phyloP scores from a whole-genome alignment of 108 stramenopile genomes.

The Skeletonema costatum region DNA sequence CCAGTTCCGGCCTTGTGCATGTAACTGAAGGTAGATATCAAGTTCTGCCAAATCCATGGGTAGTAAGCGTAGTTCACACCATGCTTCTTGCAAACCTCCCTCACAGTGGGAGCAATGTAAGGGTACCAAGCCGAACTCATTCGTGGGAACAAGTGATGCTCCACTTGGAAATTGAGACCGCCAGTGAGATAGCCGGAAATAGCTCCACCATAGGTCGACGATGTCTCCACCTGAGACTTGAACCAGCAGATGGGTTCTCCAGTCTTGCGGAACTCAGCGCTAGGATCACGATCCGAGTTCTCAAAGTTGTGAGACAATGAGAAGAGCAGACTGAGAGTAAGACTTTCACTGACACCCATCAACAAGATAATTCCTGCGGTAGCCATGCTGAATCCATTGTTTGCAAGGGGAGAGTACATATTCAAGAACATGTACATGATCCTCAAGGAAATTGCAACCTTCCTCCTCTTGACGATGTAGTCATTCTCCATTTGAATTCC shows the following conservation, averaged over 20 bases:
- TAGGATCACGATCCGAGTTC: slow-evolving; percentile 80
- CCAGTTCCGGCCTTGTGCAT: slow-evolving; percentile 84
- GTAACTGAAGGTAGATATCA: slow-evolving; percentile 78
- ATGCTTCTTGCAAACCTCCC: slow-evolving; percentile 91
- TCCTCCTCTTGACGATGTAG: slow-evolving; percentile 66
- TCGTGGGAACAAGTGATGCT: slow-evolving; percentile 94
- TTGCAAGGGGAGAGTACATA: slow-evolving; percentile 66
- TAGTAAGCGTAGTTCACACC: slow-evolving; percentile 91
- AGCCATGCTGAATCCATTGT: slow-evolving; percentile 41
- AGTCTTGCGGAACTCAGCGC: slow-evolving; percentile 46
- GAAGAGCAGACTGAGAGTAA: slow-evolving; percentile 82
- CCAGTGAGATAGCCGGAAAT: slow-evolving; percentile 87
- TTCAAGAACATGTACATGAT: slow-evolving; percentile 68
- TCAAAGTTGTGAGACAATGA: slow-evolving; percentile 96
- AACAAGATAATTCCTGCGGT: slow-evolving; percentile 64
- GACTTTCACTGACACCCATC: slow-evolving; percentile 78
- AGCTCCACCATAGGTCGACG: slow-evolving; percentile 88
- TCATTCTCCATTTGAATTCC: slow-evolving; percentile 80
- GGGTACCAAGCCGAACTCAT: slow-evolving; percentile 96
- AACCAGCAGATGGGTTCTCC: slow-evolving; percentile 89
- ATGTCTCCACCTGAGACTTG: slow-evolving; percentile 90
- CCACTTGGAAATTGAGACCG: slow-evolving; percentile 93
- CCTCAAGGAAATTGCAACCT: slow-evolving; percentile 66
- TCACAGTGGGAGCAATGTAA: slow-evolving; percentile 95
- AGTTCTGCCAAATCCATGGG: slow-evolving; percentile 82